Evolutionary conservation across 164 flowering plant genomes (phyloP).

Genomic region (Platanus orientalis): DNA sequence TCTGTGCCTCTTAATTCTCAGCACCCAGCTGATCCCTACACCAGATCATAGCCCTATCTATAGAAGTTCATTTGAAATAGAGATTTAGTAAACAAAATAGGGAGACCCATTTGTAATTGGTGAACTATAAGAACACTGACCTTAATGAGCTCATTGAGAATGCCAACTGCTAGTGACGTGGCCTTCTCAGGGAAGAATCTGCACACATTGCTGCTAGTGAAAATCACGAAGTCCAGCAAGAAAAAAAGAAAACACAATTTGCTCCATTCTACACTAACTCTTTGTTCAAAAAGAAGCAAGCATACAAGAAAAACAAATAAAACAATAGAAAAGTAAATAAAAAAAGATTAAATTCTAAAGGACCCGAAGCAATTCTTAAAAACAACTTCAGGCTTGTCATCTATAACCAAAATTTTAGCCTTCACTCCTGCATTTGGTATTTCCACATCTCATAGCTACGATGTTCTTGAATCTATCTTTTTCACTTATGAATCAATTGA

Average conservation of each 20-base stretch:
- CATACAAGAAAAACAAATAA: background rate
- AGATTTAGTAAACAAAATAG: background rate
- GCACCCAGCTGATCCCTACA: background rate
- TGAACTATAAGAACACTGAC: slow-evolving; percentile 32
- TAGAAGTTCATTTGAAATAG: background rate
- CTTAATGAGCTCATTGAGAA: slow-evolving; percentile 68
- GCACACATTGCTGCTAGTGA: slow-evolving; percentile 13
- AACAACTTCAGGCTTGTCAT: too few species aligned
- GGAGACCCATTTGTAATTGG: background rate
- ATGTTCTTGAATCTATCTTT: too few species aligned
- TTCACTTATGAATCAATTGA: too few species aligned
- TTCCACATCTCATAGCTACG: too few species aligned
- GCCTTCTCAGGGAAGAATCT: slow-evolving; percentile 93
- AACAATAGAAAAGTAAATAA: too few species aligned
- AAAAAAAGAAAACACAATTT: background rate
- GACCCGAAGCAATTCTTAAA: background rate
- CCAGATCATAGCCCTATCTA: background rate
- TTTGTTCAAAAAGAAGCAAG: background rate
- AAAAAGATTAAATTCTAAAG: background rate
- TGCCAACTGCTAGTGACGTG: slow-evolving; percentile 48
- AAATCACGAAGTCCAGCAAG: background rate
- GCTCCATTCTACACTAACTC: background rate
- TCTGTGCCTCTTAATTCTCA: background rate
- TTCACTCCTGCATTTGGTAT: too few species aligned
- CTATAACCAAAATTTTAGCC: too few species aligned